Evolutionary conservation across 352 stramenopile species (phyloP).

Genomic region (Peronospora farinosa): DNA sequence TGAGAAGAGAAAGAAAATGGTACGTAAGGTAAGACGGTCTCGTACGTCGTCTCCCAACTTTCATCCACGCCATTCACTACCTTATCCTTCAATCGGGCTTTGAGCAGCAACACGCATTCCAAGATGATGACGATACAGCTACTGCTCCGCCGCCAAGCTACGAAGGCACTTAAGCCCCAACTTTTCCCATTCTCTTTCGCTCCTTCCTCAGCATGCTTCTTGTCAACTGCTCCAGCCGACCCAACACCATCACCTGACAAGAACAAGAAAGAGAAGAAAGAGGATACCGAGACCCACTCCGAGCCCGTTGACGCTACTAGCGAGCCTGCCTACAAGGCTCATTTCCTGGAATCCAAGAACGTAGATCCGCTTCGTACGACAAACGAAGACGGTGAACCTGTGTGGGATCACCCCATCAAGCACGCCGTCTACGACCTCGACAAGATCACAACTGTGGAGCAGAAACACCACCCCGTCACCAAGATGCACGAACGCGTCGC

Average conservation of each 20-base stretch:
- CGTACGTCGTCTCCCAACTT: not conserved
- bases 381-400: conserved; percentile 15
- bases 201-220: conserved; percentile 5
- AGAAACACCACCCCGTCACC: conserved; percentile 33
- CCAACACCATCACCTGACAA: too few relatives aligned
- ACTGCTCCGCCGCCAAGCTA: conserved; percentile 4
- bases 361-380: not conserved
- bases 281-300: too few relatives aligned
- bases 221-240: too few relatives aligned
- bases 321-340: conserved; percentile 11
- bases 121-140: conserved; percentile 8
- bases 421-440: conserved; percentile 39
- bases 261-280: too few relatives aligned
- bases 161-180: conserved; percentile 5
- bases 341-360: conserved; percentile 11
- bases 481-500: conserved; percentile 38
- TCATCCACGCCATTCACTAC: not conserved
- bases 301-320: conserved; percentile 15
- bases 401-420: conserved; percentile 41
- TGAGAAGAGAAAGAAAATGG: too few relatives aligned
- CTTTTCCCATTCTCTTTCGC: conserved; percentile 3
- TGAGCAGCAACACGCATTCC: not conserved
- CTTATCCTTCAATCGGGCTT: conserved; percentile 10
- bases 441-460: conserved; percentile 28
- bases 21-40: conserved; percentile 1